Percentiles rank a stretch among this genome's conserved stretches.
These are phyloP conservation scores for Rutidosis leptorrhynchoides DNA, from an alignment of 129 eudicot species.

Conservation along the genomic window DNA sequence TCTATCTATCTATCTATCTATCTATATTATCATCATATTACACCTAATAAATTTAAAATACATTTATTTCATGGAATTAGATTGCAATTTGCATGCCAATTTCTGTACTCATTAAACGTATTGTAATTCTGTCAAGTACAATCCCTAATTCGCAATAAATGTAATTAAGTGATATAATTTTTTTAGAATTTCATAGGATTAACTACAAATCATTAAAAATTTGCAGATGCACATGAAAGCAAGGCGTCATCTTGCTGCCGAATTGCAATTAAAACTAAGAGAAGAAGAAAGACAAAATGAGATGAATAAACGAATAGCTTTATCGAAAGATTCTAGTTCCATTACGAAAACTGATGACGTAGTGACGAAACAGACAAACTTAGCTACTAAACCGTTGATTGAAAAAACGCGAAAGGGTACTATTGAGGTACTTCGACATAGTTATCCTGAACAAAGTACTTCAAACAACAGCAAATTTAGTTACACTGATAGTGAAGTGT, in stretches of 20 bases:
- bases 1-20: too few species aligned
- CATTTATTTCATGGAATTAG: neutral
- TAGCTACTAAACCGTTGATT: constrained; percentile 49
- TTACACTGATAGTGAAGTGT: constrained; percentile 7
- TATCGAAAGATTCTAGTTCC: constrained; percentile 38
- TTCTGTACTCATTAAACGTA: neutral
- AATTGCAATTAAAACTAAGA: constrained; percentile 47
- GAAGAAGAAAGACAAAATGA: constrained; percentile 47
- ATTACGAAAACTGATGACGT: constrained; percentile 13
- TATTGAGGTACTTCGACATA: constrained; percentile 37
- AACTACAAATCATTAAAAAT: neutral
- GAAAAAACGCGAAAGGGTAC: constrained; percentile 47
- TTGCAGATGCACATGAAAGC: constrained; percentile 59
- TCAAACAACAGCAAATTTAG: constrained; percentile 18
- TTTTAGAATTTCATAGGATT: neutral
- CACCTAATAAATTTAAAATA: neutral
- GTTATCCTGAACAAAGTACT: constrained; percentile 15
- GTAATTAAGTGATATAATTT: neutral
- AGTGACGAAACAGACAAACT: constrained; percentile 21
- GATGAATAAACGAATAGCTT: constrained; percentile 53
- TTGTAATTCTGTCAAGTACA: neutral
- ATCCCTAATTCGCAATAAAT: neutral
- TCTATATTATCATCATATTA: too few species aligned
- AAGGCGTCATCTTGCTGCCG: constrained; percentile 59
- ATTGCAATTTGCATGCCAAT: neutral